These are phyloP conservation scores for Amphicarpaea edgeworthii DNA, from an alignment of 306 rosid genomes.

Conservation along the genomic window DNA sequence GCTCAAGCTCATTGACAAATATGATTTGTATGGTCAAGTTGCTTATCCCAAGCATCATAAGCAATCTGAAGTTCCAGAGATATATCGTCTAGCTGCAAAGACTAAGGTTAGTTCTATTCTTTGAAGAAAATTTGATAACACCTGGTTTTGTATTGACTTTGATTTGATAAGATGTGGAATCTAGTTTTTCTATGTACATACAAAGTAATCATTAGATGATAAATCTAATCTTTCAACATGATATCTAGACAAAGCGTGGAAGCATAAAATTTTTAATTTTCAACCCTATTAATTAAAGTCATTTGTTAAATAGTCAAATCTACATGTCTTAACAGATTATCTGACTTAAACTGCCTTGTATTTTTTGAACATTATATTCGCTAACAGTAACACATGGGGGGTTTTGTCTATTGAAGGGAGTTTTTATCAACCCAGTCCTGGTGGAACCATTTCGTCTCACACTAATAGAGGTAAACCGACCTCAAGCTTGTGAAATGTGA, in stretches of 20 bases:
- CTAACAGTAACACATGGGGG: constrained; percentile 16
- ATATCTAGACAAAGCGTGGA: constrained; percentile 8
- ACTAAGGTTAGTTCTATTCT: constrained; percentile 75
- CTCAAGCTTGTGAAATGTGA: constrained; percentile 19
- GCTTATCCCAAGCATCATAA: constrained; percentile 91
- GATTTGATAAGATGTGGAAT: constrained; percentile 3
- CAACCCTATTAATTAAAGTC: not conserved
- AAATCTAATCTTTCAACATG: not conserved
- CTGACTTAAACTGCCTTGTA: not conserved
- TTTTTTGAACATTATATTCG: constrained; percentile 34
- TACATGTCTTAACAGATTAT: not conserved
- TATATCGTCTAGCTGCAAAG: constrained; percentile 83
- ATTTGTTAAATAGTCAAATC: not conserved
- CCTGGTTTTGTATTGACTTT: constrained; percentile 12
- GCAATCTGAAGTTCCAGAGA: constrained; percentile 81
- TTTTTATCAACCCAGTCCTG: constrained; percentile 85
- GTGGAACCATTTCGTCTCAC: constrained; percentile 94
- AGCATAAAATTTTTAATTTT: not conserved
- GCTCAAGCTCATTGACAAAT: constrained; percentile 81
- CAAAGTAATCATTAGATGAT: constrained; percentile 9
- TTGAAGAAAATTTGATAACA: not conserved
- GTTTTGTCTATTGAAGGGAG: constrained; percentile 69
- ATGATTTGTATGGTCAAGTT: constrained; percentile 83
- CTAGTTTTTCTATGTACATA: not conserved
- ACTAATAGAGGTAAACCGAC: constrained; percentile 65